phyloP scores from a whole-genome alignment of 371 early-diverging fungal genomes.

The Capillidium heterosporum region DNA sequence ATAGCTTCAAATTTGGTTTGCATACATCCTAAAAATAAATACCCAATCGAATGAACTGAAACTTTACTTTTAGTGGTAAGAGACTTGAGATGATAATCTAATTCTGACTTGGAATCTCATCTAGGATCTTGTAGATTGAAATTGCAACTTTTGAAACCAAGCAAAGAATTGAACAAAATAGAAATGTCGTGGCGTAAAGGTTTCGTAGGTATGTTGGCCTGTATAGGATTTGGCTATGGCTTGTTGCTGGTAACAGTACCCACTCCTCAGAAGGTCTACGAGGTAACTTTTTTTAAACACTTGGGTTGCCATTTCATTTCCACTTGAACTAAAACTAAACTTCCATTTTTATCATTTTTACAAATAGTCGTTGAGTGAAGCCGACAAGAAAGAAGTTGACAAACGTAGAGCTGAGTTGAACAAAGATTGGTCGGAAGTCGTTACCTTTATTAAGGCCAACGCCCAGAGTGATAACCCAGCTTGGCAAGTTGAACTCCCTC shows the following conservation, averaged over 20 bases:
- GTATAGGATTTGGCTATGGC: neutral
- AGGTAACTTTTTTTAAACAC: neutral
- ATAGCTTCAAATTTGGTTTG: too few relatives aligned
- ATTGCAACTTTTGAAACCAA: too few relatives aligned
- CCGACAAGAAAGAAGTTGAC: slow-evolving; percentile 3
- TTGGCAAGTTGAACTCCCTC: slow-evolving; percentile 6
- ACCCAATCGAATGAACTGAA: too few relatives aligned
- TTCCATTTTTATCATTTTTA: neutral
- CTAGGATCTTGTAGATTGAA: too few relatives aligned
- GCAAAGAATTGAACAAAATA: too few relatives aligned
- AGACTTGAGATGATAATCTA: too few relatives aligned
- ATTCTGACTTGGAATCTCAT: too few relatives aligned
- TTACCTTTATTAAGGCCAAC: slow-evolving; percentile 5
- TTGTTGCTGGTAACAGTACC: slow-evolving; percentile 1
- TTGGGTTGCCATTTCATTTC: too few relatives aligned
- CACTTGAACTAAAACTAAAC: neutral
- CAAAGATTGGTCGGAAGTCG: neutral
- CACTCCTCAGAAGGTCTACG: neutral
- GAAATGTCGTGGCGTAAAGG: slow-evolving; percentile 1
- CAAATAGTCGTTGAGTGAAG: neutral
- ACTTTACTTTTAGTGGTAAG: too few relatives aligned
- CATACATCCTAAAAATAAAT: too few relatives aligned
- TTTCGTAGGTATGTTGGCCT: neutral
- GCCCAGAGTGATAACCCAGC: slow-evolving; percentile 1
- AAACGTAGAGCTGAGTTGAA: neutral